phyloP scores from a whole-genome alignment of 2,329 filamentous ascomycete species.

The Scedosporium minutisporum region DNA sequence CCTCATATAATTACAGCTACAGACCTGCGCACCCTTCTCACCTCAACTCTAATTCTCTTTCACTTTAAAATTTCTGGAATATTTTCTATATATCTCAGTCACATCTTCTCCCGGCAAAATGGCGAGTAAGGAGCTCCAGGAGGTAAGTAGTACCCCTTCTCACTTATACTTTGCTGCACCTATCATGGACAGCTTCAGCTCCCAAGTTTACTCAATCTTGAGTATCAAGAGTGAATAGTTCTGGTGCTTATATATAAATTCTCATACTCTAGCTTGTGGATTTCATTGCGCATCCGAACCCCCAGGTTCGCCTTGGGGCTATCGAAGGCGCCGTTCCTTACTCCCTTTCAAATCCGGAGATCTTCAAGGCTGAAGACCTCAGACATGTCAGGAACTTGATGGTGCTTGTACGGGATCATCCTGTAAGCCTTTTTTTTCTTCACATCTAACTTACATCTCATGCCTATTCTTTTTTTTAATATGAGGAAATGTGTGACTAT shows the following conservation, averaged over 20 bases:
- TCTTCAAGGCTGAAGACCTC: conserved; percentile 77
- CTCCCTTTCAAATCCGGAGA: conserved; percentile 57
- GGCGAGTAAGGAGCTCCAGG: conserved; percentile 62
- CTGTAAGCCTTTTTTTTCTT: conserved; percentile 39
- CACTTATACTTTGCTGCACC: neutral
- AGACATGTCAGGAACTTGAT: conserved; percentile 81
- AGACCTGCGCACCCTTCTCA: neutral
- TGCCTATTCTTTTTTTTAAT: neutral
- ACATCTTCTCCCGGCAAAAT: conserved; percentile 28
- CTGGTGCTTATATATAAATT: conserved; percentile 7
- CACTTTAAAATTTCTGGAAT: neutral
- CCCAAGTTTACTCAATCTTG: neutral
- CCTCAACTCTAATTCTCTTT: neutral
- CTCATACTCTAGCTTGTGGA: conserved; percentile 60
- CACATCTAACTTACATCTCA: too few species aligned
- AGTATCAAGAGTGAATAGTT: too few species aligned
- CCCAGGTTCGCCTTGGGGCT: conserved; percentile 78
- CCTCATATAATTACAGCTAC: neutral
- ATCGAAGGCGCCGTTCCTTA: conserved; percentile 82
- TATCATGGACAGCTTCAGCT: neutral
- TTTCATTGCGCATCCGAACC: conserved; percentile 87
- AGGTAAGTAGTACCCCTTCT: conserved; percentile 36
- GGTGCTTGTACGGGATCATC: conserved; percentile 73
- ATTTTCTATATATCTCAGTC: conserved; percentile 13
- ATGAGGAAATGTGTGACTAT: neutral